Percentiles rank a stretch among this genome's conserved stretches.
Evolutionary conservation across 2,329 filamentous ascomycete species (phyloP).

Genomic region (Diaporthe ampelina): DNA sequence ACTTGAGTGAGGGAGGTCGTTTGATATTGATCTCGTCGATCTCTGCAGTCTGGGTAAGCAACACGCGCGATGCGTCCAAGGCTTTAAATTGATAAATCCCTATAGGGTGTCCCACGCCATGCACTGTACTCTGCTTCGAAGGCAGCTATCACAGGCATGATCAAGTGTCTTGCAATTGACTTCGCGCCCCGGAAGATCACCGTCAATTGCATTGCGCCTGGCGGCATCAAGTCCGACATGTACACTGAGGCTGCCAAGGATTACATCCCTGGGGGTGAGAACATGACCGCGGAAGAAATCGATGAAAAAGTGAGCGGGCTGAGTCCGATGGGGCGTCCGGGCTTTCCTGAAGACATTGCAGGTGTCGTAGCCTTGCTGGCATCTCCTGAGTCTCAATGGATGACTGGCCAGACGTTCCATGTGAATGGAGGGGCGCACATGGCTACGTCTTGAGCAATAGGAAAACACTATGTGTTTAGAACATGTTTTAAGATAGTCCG

Average conservation of each 20-base stretch:
- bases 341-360: conserved; percentile 48
- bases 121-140: conserved; percentile 34
- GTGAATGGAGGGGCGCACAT: conserved; percentile 42
- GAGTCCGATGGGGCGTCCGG: conserved; percentile 35
- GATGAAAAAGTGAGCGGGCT: conserved; percentile 28
- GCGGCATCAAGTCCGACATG: conserved; percentile 40
- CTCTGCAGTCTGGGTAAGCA: conserved; percentile 43
- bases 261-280: conserved; percentile 39
- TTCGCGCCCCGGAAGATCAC: conserved; percentile 42
- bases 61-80: not conserved
- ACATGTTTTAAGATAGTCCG: no score
- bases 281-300: conserved; percentile 33
- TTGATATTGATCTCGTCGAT: conserved; percentile 41
- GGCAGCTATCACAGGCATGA: conserved; percentile 28
- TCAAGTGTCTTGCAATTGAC: conserved; percentile 34
- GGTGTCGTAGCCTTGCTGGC: conserved; percentile 54
- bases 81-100: no score
- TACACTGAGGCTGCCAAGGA: conserved; percentile 33
- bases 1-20: conserved; percentile 44
- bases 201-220: conserved; percentile 45
- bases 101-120: conserved; percentile 27
- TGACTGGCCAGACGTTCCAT: conserved; percentile 43
- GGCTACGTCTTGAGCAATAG: conserved; percentile 23
- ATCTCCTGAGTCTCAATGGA: conserved; percentile 46
- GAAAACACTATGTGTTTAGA: not conserved